Base-by-base conservation (phyloP, 164 flowering plant genomes). In the Sedum album region DNA sequence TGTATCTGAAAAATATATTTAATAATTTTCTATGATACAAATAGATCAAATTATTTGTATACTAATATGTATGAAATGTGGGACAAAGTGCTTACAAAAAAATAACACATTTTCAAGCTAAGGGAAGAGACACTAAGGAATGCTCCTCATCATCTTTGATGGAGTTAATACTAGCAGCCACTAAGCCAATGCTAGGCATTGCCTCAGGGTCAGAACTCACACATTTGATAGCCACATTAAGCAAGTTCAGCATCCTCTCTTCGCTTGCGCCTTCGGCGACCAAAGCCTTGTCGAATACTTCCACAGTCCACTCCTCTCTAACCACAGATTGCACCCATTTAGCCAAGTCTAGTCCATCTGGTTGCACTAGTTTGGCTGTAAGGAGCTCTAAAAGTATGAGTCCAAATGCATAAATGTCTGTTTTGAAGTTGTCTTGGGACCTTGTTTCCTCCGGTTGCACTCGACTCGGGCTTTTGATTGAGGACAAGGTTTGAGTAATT, bases 281-380 rank as follows among this genome's bases (percentile, higher is more conserved):
- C 31, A 89, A 66, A 2, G 72, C 46, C 72, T 71, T 85, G 66
- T 89, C 90, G 15, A 89, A 89, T 4, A 89, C 90, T 64, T 89
- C 88, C 0, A 65, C 84, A 0, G 90, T 86, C 95, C 95, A 86
- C 75, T 89, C 91, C 71, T 87, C 90, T 55, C 74, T 64, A 28
- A 85, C 80, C n/a, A 82, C 90, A 0, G 88, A 77, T 51, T 76
- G 75, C 49, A 89, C 90, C 95, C 95, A 87, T 48, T 65, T 74
- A 15, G 86, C 77, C 67, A 89, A 63, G 18, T 87, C 83, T 0
- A 73, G 48, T 21, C 85, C 90, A 21, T 81, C 79, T 60, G 60
- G 74, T 46, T 83, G 76, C 11, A 79, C 84, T 44, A 78, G 66
- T 68, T 80, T 85, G 25, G 90, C 88, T 1, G 95, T 87, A 0